These are phyloP conservation scores for Anisodus tanguticus DNA, from an alignment of 257 asterid genomes.

Conservation along the genomic window DNA sequence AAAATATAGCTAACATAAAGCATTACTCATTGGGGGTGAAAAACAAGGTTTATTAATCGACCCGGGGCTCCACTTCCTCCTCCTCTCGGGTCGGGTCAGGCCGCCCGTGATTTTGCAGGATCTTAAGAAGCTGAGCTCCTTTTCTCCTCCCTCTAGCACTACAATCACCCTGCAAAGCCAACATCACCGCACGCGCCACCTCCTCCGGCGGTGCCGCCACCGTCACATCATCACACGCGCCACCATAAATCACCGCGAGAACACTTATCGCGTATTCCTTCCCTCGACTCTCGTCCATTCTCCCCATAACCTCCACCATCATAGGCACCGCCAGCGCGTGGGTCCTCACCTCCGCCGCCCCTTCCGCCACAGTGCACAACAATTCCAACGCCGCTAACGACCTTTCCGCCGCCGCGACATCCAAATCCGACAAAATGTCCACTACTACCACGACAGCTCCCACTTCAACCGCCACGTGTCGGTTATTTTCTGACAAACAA, in stretches of 20 bases:
- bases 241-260: slow-evolving; percentile 66
- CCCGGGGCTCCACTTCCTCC: slow-evolving; percentile 2
- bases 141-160: slow-evolving; percentile 74
- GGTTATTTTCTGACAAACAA: slow-evolving; percentile 61
- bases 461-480: slow-evolving; percentile 67
- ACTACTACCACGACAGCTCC: slow-evolving; percentile 76
- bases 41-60: neutral
- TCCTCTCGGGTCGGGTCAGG: slow-evolving; percentile 44
- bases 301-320: slow-evolving; percentile 91
- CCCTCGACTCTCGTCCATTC: slow-evolving; percentile 68
- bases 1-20: neutral
- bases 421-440: slow-evolving; percentile 72
- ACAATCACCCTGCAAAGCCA: slow-evolving; percentile 78
- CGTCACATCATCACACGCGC: slow-evolving; percentile 38
- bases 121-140: slow-evolving; percentile 83
- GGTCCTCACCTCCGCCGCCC: slow-evolving; percentile 69
- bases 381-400: slow-evolving; percentile 74
- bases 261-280: slow-evolving; percentile 78
- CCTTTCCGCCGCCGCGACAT: slow-evolving; percentile 66
- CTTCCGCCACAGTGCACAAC: slow-evolving; percentile 73
- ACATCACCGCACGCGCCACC: slow-evolving; percentile 90
- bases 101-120: slow-evolving; percentile 60
- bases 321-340: slow-evolving; percentile 86
- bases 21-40: neutral
- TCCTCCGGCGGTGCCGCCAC: slow-evolving; percentile 76